These are phyloP conservation scores for Bipolaris sorokiniana DNA, from an alignment of 2,329 filamentous ascomycete genomes.

Conservation along the genomic window DNA sequence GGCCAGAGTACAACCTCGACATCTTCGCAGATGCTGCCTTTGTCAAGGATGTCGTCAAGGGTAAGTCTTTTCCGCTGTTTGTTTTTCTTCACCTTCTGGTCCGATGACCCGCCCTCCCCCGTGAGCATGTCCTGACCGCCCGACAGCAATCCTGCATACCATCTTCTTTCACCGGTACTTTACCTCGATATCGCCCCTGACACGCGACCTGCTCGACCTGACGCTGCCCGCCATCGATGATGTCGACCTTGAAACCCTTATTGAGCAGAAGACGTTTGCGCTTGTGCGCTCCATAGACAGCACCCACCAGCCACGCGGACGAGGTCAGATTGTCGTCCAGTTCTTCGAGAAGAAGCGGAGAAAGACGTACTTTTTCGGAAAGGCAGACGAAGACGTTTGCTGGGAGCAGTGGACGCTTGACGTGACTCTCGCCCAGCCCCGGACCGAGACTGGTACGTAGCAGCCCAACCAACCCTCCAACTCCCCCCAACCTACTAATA, in stretches of 20 bases:
- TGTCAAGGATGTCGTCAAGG: slow-evolving; percentile 91
- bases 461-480: not conserved
- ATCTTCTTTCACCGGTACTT: slow-evolving; percentile 99
- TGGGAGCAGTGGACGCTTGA: slow-evolving; percentile 97
- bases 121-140: slow-evolving; percentile 16
- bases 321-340: slow-evolving; percentile 82
- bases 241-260: slow-evolving; percentile 88
- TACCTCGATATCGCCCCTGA: slow-evolving; percentile 79
- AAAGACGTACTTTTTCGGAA: slow-evolving; percentile 74
- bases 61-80: slow-evolving; percentile 55
- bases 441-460: slow-evolving; percentile 80
- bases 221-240: slow-evolving; percentile 89
- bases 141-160: slow-evolving; percentile 83
- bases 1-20: slow-evolving; percentile 91
- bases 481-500: slow-evolving; percentile 9
- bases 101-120: not conserved
- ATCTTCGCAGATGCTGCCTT: slow-evolving; percentile 89
- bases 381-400: slow-evolving; percentile 88
- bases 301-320: slow-evolving; percentile 62
- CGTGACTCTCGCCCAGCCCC: slow-evolving; percentile 87
- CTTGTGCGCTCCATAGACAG: slow-evolving; percentile 77
- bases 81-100: slow-evolving; percentile 5
- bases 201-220: slow-evolving; percentile 87
- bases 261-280: slow-evolving; percentile 82
- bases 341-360: slow-evolving; percentile 93